phyloP scores from a whole-genome alignment of 805 yeast species.

The Geotrichum ghanense region DNA sequence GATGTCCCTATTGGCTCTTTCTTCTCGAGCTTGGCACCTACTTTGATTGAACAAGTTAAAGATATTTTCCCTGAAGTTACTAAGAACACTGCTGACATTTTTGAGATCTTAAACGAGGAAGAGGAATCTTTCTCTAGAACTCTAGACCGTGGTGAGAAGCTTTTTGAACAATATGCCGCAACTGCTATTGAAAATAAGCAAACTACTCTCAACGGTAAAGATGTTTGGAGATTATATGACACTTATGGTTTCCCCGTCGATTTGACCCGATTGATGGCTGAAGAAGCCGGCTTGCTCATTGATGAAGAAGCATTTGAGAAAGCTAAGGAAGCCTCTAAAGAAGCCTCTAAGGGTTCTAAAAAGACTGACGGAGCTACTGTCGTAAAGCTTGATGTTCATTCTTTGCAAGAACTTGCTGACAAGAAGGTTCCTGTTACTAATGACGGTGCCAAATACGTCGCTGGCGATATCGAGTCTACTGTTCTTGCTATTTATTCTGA shows the following conservation, averaged over 20 bases:
- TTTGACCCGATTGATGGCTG: conserved; percentile 96
- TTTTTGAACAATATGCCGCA: conserved; percentile 86
- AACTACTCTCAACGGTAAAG: conserved; percentile 77
- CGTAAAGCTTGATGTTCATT: conserved; percentile 84
- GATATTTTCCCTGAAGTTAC: conserved; percentile 88
- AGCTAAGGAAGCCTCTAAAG: conserved; percentile 80
- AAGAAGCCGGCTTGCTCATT: conserved; percentile 86
- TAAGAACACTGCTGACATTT: conserved; percentile 58
- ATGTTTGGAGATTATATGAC: conserved; percentile 97
- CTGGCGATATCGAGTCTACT: conserved; percentile 54
- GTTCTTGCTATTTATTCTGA: conserved; percentile 56
- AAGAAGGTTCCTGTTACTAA: conserved; percentile 65
- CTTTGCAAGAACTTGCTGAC: conserved; percentile 54
- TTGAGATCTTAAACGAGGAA: conserved; percentile 91
- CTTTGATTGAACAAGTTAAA: conserved; percentile 76
- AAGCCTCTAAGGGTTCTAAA: conserved; percentile 89
- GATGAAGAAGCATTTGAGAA: conserved; percentile 88
- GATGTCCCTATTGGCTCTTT: conserved; percentile 90
- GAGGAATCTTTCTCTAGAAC: conserved; percentile 93
- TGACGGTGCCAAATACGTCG: conserved; percentile 67
- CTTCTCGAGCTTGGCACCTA: conserved; percentile 86
- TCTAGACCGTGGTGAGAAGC: conserved; percentile 92
- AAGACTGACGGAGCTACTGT: conserved; percentile 38
- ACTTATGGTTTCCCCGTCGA: conserved; percentile 99
- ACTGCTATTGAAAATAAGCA: conserved; percentile 65